Evolutionary conservation across 2,329 filamentous ascomycete genomes (phyloP).

Genomic region (Alternaria brassicae): DNA sequence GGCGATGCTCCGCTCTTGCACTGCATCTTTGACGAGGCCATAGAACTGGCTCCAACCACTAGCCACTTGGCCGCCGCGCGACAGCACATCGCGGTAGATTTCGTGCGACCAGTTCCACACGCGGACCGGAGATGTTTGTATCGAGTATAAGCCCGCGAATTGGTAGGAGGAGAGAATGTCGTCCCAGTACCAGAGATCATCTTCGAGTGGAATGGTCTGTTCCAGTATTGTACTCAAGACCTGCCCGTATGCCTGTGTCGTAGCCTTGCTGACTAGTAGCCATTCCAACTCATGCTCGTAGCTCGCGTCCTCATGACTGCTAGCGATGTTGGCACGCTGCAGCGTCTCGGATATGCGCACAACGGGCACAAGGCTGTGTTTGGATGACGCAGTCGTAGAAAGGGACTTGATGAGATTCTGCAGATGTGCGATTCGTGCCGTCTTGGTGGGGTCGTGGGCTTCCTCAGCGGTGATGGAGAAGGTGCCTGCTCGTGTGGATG

Average conservation of each 20-base stretch:
- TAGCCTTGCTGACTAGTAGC: constrained; percentile 88
- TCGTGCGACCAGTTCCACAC: constrained; percentile 75
- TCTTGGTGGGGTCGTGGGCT: constrained; percentile 48
- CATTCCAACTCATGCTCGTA: constrained; percentile 86
- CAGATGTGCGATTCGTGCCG: constrained; percentile 64
- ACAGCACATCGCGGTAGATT: constrained; percentile 69
- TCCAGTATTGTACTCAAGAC: constrained; percentile 79
- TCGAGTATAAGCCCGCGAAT: constrained; percentile 80
- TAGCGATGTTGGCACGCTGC: constrained; percentile 65
- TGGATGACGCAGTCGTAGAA: constrained; percentile 71
- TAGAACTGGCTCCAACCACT: constrained; percentile 72
- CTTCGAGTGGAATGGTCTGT: constrained; percentile 80
- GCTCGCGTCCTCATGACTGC: constrained; percentile 37
- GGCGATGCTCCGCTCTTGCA: constrained; percentile 73
- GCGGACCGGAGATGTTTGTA: constrained; percentile 82
- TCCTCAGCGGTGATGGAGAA: constrained; percentile 43
- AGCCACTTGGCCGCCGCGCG: constrained; percentile 49
- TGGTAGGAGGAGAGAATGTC: constrained; percentile 80
- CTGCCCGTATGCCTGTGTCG: constrained; percentile 86
- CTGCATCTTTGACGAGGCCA: constrained; percentile 75
- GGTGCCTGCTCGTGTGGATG: constrained; percentile 36
- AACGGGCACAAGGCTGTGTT: constrained; percentile 65
- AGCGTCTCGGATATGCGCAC: constrained; percentile 68
- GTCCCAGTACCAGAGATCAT: constrained; percentile 97
- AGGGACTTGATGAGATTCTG: constrained; percentile 73